Percentiles rank a stretch among this genome's conserved stretches.
Evolutionary conservation across 192 early-diverging fungal species (phyloP).

Genomic region (Mortierella alpina): DNA sequence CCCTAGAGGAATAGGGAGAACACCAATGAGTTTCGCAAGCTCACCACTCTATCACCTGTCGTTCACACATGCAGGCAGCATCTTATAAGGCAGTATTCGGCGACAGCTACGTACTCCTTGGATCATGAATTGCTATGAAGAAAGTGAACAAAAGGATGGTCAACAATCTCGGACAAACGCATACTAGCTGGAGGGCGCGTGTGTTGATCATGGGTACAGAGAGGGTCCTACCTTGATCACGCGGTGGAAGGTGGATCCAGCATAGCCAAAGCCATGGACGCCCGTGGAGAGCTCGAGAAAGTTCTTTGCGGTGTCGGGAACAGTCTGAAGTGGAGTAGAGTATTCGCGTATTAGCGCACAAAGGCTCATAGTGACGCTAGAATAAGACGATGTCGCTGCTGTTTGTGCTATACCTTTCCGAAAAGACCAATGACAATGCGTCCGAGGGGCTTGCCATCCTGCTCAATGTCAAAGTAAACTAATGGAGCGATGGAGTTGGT

Average conservation of each 20-base stretch:
- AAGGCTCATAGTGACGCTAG: background rate
- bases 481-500: background rate
- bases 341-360: background rate
- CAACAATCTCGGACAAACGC: too few species aligned
- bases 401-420: constrained; percentile 61
- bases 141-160: background rate
- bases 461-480: constrained; percentile 92
- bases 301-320: constrained; percentile 88
- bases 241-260: constrained; percentile 69
- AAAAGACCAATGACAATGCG: constrained; percentile 80
- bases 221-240: constrained; percentile 66
- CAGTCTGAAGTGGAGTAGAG: constrained; percentile 32
- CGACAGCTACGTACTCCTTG: constrained; percentile 48
- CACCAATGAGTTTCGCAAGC: background rate
- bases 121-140: constrained; percentile 56
- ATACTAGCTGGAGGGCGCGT: too few species aligned
- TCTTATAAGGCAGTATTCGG: too few species aligned
- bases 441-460: constrained; percentile 78
- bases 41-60: too few species aligned
- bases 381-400: background rate
- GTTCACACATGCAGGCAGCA: too few species aligned
- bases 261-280: constrained; percentile 56
- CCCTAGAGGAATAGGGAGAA: constrained; percentile 67
- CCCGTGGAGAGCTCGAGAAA: constrained; percentile 94
- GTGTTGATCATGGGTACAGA: background rate